Percentiles rank a stretch among this genome's conserved stretches.
Conservation (phyloP, 345 rosid species). For the Citrus mangshanensis region DNA sequence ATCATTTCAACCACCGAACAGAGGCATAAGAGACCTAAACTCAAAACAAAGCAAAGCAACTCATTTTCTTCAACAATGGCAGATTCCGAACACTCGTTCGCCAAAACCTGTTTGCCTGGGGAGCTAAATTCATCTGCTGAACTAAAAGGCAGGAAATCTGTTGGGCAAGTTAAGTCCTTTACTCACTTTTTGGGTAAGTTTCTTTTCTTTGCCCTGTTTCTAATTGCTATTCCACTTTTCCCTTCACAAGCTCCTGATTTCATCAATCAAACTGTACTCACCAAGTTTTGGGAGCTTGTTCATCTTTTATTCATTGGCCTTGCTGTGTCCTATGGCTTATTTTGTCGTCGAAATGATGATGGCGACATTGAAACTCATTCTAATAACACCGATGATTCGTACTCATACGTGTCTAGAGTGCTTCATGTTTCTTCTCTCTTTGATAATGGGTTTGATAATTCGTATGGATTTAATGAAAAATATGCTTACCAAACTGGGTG, state of each 20-base stretch:
- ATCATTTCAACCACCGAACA: conserved; percentile 1
- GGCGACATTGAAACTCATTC: conserved; percentile 22
- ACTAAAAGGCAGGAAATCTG: not conserved
- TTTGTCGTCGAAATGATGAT: conserved; percentile 57
- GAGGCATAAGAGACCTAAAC: not conserved
- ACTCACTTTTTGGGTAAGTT: conserved; percentile 49
- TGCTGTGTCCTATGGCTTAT: conserved; percentile 84
- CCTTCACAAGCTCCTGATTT: conserved; percentile 81
- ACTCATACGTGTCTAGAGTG: conserved; percentile 47
- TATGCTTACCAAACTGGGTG: conserved; percentile 10
- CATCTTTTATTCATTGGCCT: conserved; percentile 71
- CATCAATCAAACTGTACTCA: conserved; percentile 42
- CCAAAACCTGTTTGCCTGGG: conserved; percentile 25
- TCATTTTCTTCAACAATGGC: conserved; percentile 39
- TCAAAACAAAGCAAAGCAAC: not conserved
- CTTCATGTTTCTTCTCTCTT: conserved; percentile 54
- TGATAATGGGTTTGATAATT: conserved; percentile 48
- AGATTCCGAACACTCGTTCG: conserved; percentile 25
- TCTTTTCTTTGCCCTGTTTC: conserved; percentile 45
- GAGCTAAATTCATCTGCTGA: conserved; percentile 1
- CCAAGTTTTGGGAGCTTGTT: conserved; percentile 73
- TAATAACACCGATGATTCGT: conserved; percentile 30
- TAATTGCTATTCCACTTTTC: conserved; percentile 65
- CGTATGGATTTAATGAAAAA: conserved; percentile 39
- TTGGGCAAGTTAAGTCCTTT: conserved; percentile 11